These are phyloP conservation scores for Candida coquimbonensis DNA, from an alignment of 805 yeast genomes.

Conservation along the genomic window DNA sequence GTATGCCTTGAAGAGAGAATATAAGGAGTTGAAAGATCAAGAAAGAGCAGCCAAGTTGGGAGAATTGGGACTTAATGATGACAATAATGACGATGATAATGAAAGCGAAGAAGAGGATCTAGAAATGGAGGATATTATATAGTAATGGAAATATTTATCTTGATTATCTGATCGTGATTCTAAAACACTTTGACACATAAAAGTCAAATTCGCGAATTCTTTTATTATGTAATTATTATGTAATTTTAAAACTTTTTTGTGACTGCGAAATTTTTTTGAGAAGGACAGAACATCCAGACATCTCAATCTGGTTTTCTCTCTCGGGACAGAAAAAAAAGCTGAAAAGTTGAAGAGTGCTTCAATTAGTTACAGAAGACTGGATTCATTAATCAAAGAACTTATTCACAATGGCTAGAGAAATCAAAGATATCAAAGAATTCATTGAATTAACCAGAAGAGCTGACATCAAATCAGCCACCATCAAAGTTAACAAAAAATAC, in stretches of 20 bases:
- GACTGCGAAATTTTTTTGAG: slow-evolving; percentile 5
- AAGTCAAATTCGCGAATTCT: no score
- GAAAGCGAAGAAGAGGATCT: slow-evolving; percentile 63
- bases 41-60: slow-evolving; percentile 66
- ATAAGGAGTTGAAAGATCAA: slow-evolving; percentile 68
- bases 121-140: slow-evolving; percentile 64
- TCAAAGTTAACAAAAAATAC: slow-evolving; percentile 85
- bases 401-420: slow-evolving; percentile 42
- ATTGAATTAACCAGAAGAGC: slow-evolving; percentile 94
- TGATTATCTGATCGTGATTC: no score
- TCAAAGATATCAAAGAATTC: slow-evolving; percentile 95
- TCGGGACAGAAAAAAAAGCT: neutral
- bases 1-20: slow-evolving; percentile 86
- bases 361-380: neutral
- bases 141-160: neutral
- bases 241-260: neutral
- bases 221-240: no score
- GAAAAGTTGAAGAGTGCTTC: slow-evolving; percentile 14
- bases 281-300: slow-evolving; percentile 7
- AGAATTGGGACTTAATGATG: slow-evolving; percentile 31
- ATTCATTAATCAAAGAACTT: slow-evolving; percentile 3
- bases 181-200: no score
- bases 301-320: neutral
- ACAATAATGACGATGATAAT: slow-evolving; percentile 28
- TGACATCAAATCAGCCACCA: slow-evolving; percentile 88